Evolutionary conservation across 1,284 basidiomycete species (phyloP), one percentile per base, ranked within the genome.

Genomic region (Irpex rosettiformis): DNA sequence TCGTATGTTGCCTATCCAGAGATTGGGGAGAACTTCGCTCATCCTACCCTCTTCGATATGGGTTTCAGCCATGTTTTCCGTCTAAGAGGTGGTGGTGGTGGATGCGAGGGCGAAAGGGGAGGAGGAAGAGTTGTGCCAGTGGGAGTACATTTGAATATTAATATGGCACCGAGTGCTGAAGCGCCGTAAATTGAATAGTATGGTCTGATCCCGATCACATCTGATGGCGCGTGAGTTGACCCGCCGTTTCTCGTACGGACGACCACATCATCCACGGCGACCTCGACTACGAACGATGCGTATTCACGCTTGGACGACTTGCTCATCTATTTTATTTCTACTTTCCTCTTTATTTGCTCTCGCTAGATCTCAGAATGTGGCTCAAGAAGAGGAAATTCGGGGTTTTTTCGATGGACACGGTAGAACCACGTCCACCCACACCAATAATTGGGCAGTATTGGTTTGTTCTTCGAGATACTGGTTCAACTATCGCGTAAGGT

Each of bases 381-480:
- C 37, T 2, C 57, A 58, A n/a, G 33, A 37, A 37, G 55, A 57
- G 22, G 61, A 60, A 13, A 62, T 64, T 24, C 37, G 59, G 8
- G 59, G 63, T 13, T 69, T 68, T 64, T 66, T 66, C 54, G 58
- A 52, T 13, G 57, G 59, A 29, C 62, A 66, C n/a, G 61, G 57
- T 16, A 54, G 55, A 13, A 37, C 60, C n/a, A n/a, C n/a, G n/a
- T 85, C 83, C 0, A 76, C 77, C 4, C 94, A 96, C 68, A 96
- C 96, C 2, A 99, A 98, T 71, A 99, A 99, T 72, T 99, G 96
- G 96, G 96, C 96, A 0, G 96, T 99, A 1, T 79, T 99, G 24
- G 95, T 98, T 1, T 96, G 93, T 68, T 83, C 97, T 0, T 96
- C 94, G 4, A 76, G 96, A 61, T 98, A 96, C 71, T 98, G 96